Evolutionary conservation across 2,329 filamentous ascomycete genomes (phyloP).

Genomic region (Neofusicoccum umdonicola): DNA sequence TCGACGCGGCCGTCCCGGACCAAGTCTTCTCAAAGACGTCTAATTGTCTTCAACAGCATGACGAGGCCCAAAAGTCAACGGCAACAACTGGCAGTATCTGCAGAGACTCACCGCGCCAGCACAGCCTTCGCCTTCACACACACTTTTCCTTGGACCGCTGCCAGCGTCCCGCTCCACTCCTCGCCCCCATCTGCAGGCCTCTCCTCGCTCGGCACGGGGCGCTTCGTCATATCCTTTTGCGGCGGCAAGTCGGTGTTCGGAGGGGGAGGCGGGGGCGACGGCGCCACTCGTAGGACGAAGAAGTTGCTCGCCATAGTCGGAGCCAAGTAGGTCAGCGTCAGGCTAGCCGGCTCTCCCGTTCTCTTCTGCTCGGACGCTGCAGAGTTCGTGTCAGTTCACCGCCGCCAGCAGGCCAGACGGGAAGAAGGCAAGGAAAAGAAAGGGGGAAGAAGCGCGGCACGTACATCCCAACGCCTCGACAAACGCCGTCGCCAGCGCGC

Average conservation of each 20-base stretch:
- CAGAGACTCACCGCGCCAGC: not conserved
- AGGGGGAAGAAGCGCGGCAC: not conserved
- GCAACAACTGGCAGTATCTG: too few species aligned
- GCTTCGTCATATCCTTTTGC: conserved; percentile 41
- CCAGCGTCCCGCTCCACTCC: conserved; percentile 55
- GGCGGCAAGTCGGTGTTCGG: conserved; percentile 28
- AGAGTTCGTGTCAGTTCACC: not conserved
- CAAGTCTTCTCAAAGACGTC: too few species aligned
- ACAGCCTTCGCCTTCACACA: conserved; percentile 55
- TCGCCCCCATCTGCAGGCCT: conserved; percentile 23
- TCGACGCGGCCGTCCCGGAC: too few species aligned
- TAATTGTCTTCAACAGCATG: too few species aligned
- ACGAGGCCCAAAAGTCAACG: too few species aligned
- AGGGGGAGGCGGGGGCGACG: conserved; percentile 29
- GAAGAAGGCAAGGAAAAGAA: not conserved
- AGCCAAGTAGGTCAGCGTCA: conserved; percentile 59
- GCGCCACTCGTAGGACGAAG: conserved; percentile 59
- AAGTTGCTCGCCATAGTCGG: conserved; percentile 61
- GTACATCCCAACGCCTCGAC: conserved; percentile 61
- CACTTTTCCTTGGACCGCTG: conserved; percentile 52
- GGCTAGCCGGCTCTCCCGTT: conserved; percentile 20
- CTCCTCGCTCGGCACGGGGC: conserved; percentile 21
- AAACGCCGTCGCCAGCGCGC: conserved; percentile 64
- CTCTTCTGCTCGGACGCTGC: not conserved
- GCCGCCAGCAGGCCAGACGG: too few species aligned